Conservation (phyloP, 139 green algal species). For the Ettlia oleoabundans region DNA sequence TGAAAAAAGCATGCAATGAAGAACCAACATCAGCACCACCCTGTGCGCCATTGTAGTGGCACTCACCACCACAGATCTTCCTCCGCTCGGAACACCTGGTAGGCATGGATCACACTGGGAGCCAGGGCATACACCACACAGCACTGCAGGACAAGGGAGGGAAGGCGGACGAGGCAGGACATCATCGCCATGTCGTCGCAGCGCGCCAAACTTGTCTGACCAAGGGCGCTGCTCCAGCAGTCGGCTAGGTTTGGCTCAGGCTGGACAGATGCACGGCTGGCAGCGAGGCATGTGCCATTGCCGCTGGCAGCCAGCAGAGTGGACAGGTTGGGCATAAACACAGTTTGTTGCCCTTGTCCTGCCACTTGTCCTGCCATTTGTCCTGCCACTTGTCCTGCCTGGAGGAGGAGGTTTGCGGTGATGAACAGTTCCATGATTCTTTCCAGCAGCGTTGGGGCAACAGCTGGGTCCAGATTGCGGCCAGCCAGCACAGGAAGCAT, state of each 20-base stretch:
- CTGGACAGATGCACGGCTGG: no score
- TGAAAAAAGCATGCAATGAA: neutral
- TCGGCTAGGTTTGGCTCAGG: no score
- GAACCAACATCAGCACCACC: neutral
- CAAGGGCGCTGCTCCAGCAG: no score
- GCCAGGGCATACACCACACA: constrained; percentile 7
- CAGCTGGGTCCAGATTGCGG: constrained; percentile 6
- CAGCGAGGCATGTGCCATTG: no score
- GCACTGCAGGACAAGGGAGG: neutral
- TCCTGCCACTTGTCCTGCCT: no score
- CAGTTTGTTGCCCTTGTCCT: no score
- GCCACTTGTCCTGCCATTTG: no score
- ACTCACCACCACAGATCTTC: constrained; percentile 20
- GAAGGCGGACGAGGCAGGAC: neutral
- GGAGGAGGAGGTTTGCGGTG: neutral
- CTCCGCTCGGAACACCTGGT: neutral
- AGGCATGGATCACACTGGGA: neutral
- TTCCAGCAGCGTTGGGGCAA: neutral
- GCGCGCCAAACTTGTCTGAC: no score
- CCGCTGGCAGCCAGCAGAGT: neutral
- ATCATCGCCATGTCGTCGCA: no score
- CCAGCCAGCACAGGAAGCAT: no score
- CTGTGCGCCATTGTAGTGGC: neutral
- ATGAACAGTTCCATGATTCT: neutral
- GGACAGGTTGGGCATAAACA: no score